Conservation (phyloP, 495 filamentous ascomycete species). For the Penicillium diatomitis region DNA sequence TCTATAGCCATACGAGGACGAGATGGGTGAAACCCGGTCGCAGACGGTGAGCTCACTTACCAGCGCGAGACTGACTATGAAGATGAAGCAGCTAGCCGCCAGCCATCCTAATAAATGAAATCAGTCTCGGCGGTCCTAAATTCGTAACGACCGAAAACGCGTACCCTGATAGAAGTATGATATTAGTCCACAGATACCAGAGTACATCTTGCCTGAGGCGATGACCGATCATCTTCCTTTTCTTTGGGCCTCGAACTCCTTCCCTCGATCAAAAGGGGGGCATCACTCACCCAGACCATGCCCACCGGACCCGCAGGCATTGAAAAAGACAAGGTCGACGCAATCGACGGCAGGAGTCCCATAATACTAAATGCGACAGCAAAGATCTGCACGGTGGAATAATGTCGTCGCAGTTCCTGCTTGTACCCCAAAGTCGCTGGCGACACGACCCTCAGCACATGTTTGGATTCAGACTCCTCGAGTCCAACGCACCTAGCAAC, state of each 20-base stretch:
- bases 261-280: no score
- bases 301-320: conserved; percentile 59
- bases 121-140: neutral
- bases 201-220: neutral
- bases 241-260: no score
- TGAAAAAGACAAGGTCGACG: conserved; percentile 54
- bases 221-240: neutral
- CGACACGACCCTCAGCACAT: no score
- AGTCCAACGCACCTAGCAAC: conserved; percentile 17
- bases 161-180: no score
- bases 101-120: conserved; percentile 45
- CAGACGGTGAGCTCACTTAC: conserved; percentile 12
- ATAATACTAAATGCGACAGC: conserved; percentile 68
- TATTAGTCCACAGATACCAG: neutral
- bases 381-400: conserved; percentile 57
- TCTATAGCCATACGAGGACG: neutral
- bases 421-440: conserved; percentile 51
- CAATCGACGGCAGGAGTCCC: conserved; percentile 63
- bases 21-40: neutral
- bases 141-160: no score
- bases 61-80: conserved; percentile 59
- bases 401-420: conserved; percentile 59
- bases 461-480: no score
- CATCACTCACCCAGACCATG: conserved; percentile 51
- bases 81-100: conserved; percentile 50